phyloP scores from a whole-genome alignment of 2,329 filamentous ascomycete species.

The Beauveria scarabaeidicola region DNA sequence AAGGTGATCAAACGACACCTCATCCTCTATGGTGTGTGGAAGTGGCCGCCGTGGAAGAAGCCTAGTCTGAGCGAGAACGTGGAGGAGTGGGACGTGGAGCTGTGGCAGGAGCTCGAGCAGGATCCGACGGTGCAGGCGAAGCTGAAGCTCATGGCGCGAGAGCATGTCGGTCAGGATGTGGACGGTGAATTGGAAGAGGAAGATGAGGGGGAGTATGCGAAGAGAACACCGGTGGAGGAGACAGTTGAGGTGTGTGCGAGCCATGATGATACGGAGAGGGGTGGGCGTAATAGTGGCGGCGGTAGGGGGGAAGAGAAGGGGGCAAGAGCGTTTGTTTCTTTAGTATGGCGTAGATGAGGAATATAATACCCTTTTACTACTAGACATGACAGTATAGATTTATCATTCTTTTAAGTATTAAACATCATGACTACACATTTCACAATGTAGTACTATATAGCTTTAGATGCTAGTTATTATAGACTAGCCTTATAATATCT shows the following conservation, averaged over 20 bases:
- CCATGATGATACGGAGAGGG: slow-evolving; percentile 1
- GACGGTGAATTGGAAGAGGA: slow-evolving; percentile 19
- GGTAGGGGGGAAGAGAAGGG: background rate
- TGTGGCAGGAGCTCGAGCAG: slow-evolving; percentile 52
- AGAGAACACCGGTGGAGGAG: slow-evolving; percentile 1
- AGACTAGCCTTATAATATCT: too few relatives aligned
- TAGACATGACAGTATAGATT: background rate
- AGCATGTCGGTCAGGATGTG: slow-evolving; percentile 20
- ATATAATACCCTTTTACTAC: slow-evolving; percentile 5
- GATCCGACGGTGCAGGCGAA: slow-evolving; percentile 36
- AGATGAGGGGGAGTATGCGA: slow-evolving; percentile 11
- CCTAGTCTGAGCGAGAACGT: slow-evolving; percentile 26
- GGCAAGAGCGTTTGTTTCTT: slow-evolving; percentile 3
- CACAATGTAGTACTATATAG: too few relatives aligned
- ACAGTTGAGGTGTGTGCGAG: background rate
- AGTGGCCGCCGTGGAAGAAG: slow-evolving; percentile 34
- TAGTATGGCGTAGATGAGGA: slow-evolving; percentile 5
- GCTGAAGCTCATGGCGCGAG: slow-evolving; percentile 32
- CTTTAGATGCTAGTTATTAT: too few relatives aligned
- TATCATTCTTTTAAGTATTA: background rate
- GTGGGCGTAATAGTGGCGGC: background rate
- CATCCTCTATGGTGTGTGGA: slow-evolving; percentile 38
- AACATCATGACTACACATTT: background rate
- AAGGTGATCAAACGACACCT: slow-evolving; percentile 39
- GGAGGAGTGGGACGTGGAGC: slow-evolving; percentile 44